A percentile compares a stretch with the other conserved stretches of the same genome.
Conservation (phyloP, 805 yeast species). For the Lipomyces chichibuensis region DNA sequence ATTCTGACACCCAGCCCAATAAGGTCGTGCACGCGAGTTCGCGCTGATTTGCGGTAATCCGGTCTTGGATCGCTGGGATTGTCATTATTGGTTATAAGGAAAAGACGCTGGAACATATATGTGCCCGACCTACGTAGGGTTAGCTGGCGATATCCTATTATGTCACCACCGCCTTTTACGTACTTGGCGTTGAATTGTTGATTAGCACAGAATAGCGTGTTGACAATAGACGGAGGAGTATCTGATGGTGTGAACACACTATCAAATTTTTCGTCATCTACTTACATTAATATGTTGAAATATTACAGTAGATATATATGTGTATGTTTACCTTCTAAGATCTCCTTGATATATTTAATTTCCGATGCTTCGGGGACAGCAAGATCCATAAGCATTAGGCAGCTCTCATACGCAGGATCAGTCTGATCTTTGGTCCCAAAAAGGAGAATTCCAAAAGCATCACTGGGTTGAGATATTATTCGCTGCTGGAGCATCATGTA, state of each 20-base stretch:
- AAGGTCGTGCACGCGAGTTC: conserved; percentile 63
- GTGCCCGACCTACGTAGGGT: neutral
- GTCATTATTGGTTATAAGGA: conserved; percentile 77
- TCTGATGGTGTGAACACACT: conserved; percentile 34
- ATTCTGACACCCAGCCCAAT: conserved; percentile 58
- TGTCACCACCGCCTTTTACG: conserved; percentile 43
- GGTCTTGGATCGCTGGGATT: conserved; percentile 56
- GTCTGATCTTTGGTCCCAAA: conserved; percentile 43
- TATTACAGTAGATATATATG: conserved; percentile 8
- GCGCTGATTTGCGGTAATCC: conserved; percentile 51
- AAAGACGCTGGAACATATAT: conserved; percentile 57
- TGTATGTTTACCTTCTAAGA: conserved; percentile 33
- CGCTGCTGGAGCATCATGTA: conserved; percentile 66
- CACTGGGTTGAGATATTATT: conserved; percentile 64
- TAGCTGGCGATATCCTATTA: neutral
- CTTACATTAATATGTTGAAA: neutral
- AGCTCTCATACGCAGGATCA: conserved; percentile 33
- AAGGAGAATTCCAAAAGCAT: conserved; percentile 77
- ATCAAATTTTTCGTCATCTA: conserved; percentile 37
- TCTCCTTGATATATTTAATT: conserved; percentile 29
- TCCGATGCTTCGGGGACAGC: conserved; percentile 35
- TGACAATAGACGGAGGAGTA: conserved; percentile 45
- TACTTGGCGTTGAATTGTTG: conserved; percentile 56
- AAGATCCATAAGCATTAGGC: conserved; percentile 35
- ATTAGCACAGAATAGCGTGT: conserved; percentile 55